A percentile compares a stretch with the other conserved stretches of the same genome.
Evolutionary conservation across 2,329 filamentous ascomycete genomes (phyloP).

Genomic region (Cordyceps fumosorosea): DNA sequence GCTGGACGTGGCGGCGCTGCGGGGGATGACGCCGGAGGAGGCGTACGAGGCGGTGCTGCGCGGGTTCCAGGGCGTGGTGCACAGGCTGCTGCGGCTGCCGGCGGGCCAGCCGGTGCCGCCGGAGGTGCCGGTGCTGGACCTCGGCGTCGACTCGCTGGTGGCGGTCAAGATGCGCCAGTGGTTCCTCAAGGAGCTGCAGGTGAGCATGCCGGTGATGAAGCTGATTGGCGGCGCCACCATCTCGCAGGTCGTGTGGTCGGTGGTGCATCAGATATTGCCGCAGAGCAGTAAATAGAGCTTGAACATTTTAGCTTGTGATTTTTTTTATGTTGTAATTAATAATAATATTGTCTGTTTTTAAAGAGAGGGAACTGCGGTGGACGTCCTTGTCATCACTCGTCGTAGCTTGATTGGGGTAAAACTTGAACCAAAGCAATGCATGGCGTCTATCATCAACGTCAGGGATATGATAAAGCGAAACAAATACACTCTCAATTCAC

Average conservation of each 20-base stretch:
- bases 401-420: too few species aligned
- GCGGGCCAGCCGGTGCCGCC: background rate
- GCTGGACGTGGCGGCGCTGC: background rate
- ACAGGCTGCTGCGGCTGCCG: background rate
- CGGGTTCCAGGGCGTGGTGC: conserved; percentile 28
- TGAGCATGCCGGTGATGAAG: conserved; percentile 40
- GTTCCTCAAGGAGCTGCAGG: conserved; percentile 37
- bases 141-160: conserved; percentile 25
- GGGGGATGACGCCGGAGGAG: too few species aligned
- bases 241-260: background rate
- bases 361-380: too few species aligned
- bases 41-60: background rate
- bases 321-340: too few species aligned
- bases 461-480: too few species aligned
- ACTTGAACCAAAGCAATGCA: too few species aligned
- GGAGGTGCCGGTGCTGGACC: background rate
- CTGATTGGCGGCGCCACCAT: conserved; percentile 21
- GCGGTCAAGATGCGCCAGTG: conserved; percentile 36
- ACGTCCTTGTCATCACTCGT: too few species aligned
- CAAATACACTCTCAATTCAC: too few species aligned
- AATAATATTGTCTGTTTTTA: too few species aligned
- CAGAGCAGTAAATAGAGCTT: background rate
- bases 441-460: too few species aligned
- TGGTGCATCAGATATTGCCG: background rate
- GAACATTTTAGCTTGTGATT: background rate